A percentile compares a stretch with the other conserved stretches of the same genome.
These are phyloP conservation scores for Madurella mycetomatis DNA, from an alignment of 2,329 filamentous ascomycete genomes.

Conservation along the genomic window DNA sequence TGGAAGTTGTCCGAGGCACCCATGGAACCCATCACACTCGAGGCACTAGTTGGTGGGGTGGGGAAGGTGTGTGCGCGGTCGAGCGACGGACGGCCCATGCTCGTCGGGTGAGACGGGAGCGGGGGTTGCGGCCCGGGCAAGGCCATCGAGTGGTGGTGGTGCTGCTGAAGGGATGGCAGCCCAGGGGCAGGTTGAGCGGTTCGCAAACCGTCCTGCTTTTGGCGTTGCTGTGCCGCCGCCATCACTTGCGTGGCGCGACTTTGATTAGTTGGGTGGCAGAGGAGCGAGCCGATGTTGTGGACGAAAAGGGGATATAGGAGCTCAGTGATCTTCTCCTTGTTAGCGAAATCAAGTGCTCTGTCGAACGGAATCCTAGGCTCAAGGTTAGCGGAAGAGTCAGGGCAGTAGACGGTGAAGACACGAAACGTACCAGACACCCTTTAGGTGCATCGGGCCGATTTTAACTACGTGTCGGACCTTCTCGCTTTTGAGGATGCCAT, in stretches of 20 bases:
- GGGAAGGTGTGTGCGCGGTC: conserved; percentile 91
- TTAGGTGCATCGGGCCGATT: conserved; percentile 97
- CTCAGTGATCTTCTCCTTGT: conserved; percentile 99
- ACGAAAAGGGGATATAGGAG: conserved; percentile 93
- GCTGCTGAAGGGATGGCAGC: conserved; percentile 65
- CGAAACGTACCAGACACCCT: conserved; percentile 86
- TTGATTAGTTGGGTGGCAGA: conserved; percentile 91
- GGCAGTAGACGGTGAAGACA: neutral
- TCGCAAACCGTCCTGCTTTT: conserved; percentile 65
- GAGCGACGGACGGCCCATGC: conserved; percentile 67
- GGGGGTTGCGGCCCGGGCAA: conserved; percentile 54
- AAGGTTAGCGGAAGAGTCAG: conserved; percentile 19
- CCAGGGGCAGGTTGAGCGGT: conserved; percentile 49
- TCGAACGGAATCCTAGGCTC: conserved; percentile 86
- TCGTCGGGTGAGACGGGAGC: conserved; percentile 62
- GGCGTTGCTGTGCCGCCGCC: conserved; percentile 76
- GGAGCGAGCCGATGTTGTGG: conserved; percentile 88
- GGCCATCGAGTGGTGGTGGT: conserved; percentile 54
- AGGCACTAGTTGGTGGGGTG: conserved; percentile 89
- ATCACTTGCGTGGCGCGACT: conserved; percentile 79
- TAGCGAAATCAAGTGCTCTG: conserved; percentile 94
- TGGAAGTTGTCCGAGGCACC: conserved; percentile 73
- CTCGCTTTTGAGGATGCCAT: conserved; percentile 96
- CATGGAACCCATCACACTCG: conserved; percentile 72
- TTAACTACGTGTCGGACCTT: conserved; percentile 97